These are phyloP conservation scores for Scopulariopsis brevicaulis DNA, from an alignment of 2,329 filamentous ascomycete species.

Conservation along the genomic window DNA sequence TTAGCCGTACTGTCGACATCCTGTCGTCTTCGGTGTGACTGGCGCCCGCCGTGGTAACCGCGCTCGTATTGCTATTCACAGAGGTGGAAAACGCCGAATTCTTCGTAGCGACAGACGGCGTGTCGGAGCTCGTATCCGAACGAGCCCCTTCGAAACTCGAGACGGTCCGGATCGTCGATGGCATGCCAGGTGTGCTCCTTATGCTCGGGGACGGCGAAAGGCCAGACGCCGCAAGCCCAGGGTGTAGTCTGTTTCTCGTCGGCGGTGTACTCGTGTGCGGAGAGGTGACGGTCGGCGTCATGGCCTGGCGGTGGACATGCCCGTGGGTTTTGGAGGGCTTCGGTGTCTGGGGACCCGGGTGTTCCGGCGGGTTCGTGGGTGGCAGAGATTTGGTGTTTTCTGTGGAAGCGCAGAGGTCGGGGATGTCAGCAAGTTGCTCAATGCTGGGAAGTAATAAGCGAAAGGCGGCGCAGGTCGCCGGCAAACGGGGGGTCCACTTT, in stretches of 20 bases:
- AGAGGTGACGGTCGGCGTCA: neutral
- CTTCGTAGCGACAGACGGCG: conserved; percentile 18
- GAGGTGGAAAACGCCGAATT: conserved; percentile 45
- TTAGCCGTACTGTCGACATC: conserved; percentile 22
- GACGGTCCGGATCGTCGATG: conserved; percentile 43
- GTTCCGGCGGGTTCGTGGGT: neutral
- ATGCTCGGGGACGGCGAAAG: neutral
- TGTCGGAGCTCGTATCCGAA: conserved; percentile 30
- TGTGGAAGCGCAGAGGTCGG: neutral
- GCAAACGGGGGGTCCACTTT: neutral
- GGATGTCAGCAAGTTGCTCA: neutral
- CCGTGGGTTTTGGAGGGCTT: neutral
- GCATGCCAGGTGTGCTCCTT: conserved; percentile 1
- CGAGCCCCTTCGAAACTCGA: conserved; percentile 38
- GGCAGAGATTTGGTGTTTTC: neutral
- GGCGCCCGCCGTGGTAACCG: conserved; percentile 27
- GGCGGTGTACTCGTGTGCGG: neutral
- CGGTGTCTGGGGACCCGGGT: neutral
- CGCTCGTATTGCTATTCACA: conserved; percentile 40
- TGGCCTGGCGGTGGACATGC: neutral
- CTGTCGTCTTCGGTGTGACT: conserved; percentile 18
- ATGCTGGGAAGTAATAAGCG: neutral
- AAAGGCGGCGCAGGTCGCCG: neutral
- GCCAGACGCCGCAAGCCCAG: neutral
- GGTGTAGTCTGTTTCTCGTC: neutral